Conservation (phyloP, 129 eudicot genomes). For the Flaveria robusta region DNA sequence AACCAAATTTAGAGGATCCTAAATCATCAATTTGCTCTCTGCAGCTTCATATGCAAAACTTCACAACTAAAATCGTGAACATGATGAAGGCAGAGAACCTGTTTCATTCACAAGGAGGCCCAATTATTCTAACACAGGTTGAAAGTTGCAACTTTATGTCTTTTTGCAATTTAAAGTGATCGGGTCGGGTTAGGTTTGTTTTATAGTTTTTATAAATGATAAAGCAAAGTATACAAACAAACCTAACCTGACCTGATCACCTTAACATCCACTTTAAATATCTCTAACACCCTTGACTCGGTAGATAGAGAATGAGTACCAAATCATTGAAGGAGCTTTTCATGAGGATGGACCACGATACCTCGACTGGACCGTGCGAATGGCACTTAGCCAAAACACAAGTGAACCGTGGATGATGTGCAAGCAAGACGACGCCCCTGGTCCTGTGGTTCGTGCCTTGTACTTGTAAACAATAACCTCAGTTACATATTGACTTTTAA, state of each 20-base stretch:
- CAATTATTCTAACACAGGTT: conserved; percentile 90
- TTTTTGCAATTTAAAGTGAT: neutral
- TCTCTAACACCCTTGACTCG: neutral
- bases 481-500: neutral
- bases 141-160: conserved; percentile 33
- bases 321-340: conserved; percentile 57
- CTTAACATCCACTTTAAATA: too few relatives aligned
- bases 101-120: conserved; percentile 95
- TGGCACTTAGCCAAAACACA: conserved; percentile 76
- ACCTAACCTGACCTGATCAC: too few relatives aligned
- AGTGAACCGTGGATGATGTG: conserved; percentile 98
- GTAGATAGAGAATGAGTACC: conserved; percentile 91
- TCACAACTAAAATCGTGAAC: conserved; percentile 69
- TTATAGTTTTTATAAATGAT: too few relatives aligned
- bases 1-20: too few relatives aligned
- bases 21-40: neutral
- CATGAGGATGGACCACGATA: conserved; percentile 55
- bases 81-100: conserved; percentile 76
- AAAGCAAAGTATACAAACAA: too few relatives aligned
- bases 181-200: too few relatives aligned
- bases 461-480: neutral
- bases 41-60: conserved; percentile 69
- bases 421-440: conserved; percentile 96
- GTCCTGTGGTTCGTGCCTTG: conserved; percentile 61
- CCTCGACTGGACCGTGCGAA: conserved; percentile 75